Conservation (phyloP, 805 yeast species). For the Metschnikowia henanensis region DNA sequence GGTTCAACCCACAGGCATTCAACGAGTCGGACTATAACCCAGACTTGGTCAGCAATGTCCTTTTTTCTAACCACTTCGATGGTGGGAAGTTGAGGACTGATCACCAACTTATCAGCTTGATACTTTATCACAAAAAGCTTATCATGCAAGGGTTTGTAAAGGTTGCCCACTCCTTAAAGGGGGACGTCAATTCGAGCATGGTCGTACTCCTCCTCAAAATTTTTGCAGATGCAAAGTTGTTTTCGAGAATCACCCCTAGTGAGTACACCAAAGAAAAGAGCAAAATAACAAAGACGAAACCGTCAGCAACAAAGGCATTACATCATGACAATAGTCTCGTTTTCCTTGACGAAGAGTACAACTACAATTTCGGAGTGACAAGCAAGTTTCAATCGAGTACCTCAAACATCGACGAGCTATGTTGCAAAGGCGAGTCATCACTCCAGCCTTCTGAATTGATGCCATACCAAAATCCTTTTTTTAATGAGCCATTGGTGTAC, state of each 20-base stretch:
- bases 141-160: slow-evolving; percentile 36
- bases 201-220: slow-evolving; percentile 38
- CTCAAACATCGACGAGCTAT: slow-evolving; percentile 3
- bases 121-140: slow-evolving; percentile 38
- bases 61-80: slow-evolving; percentile 26
- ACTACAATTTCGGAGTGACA: slow-evolving; percentile 53
- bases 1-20: slow-evolving; percentile 27
- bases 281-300: slow-evolving; percentile 22
- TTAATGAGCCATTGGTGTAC: neutral
- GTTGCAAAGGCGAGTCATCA: neutral
- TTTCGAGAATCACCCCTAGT: slow-evolving; percentile 17
- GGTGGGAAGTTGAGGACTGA: slow-evolving; percentile 23
- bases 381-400: slow-evolving; percentile 38
- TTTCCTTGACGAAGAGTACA: slow-evolving; percentile 48
- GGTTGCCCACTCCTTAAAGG: slow-evolving; percentile 32
- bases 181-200: slow-evolving; percentile 43
- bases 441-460: neutral
- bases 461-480: neutral
- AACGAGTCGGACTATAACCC: slow-evolving; percentile 33
- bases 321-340: slow-evolving; percentile 26
- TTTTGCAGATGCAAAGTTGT: slow-evolving; percentile 37
- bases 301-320: slow-evolving; percentile 9
- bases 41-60: slow-evolving; percentile 28
- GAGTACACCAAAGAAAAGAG: slow-evolving; percentile 18
- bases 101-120: slow-evolving; percentile 30